Base-by-base conservation (phyloP, 345 rosid species). In the Eucalyptus viminalis region DNA sequence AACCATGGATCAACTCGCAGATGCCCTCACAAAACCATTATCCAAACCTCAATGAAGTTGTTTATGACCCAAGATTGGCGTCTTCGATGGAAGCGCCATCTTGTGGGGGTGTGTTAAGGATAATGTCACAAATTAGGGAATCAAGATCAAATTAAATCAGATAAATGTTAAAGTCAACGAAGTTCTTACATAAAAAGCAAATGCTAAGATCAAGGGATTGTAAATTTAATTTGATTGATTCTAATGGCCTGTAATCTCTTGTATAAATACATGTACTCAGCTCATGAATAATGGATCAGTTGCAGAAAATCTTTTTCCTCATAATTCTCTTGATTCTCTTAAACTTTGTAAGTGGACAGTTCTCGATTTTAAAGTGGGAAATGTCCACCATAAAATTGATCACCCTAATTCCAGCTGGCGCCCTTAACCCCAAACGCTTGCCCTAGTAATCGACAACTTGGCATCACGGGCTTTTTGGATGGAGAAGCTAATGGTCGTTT, bases 361-460 rank as follows among this genome's bases (percentile, higher is more conserved):
- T 51, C 4, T 7, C 22, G 0, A 51, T 51, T 1, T 17, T 0
- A 51, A 51, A 8, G 56, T 17, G 22, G 1, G 22, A 51, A 51
- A 0, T 6, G 1, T 17, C 9, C 22, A 51, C 0, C 22, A 4
- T 51, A 51, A 17, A 51, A 51, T 17, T 7, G 24, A 53, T 19
- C 56, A 19, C 56, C 56, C 24, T 53, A 53, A 53, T 53, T 34
- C 4, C 34, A 31, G 0, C 3, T 3, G 10, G 76, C 40, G 0
- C 16, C 76, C 40, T 14, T 14, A n/a, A 51, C 22, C 37, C 43
- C 80, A 34, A 69, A 31, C 9, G 13, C 2, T 69, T 69, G 13
- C 24, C 24, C 2, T 5, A 25, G 44, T 34, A 5, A 7, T 16
- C 81, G 4, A 11, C 14, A 17, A 3, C 44, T 37, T 10, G 44